Percentiles rank a stretch among this genome's conserved stretches.
These are phyloP conservation scores for Eutypella sp. DNA, from an alignment of 2,329 filamentous ascomycete species.

Conservation along the genomic window DNA sequence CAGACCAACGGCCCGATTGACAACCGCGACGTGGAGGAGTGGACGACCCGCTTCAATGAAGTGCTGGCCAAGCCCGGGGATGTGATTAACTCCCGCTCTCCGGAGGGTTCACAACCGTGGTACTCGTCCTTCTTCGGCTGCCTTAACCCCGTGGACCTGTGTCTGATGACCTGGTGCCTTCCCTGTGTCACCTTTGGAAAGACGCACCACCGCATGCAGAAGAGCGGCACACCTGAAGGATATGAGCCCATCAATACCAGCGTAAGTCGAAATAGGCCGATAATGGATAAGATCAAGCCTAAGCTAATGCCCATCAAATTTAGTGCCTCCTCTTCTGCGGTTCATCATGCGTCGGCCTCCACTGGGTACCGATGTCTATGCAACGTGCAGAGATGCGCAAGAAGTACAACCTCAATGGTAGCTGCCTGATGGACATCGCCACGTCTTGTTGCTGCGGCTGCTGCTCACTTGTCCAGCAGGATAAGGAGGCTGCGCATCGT, in stretches of 20 bases:
- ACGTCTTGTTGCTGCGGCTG: constrained; percentile 40
- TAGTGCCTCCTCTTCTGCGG: constrained; percentile 41
- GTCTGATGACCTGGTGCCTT: constrained; percentile 40
- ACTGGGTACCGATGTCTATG: constrained; percentile 39
- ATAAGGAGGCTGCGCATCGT: constrained; percentile 40
- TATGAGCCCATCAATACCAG: constrained; percentile 44
- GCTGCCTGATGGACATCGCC: constrained; percentile 37
- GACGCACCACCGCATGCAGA: constrained; percentile 38
- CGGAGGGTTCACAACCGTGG: constrained; percentile 34
- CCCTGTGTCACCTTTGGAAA: constrained; percentile 46
- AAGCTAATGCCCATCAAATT: background rate
- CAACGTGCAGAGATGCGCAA: constrained; percentile 40
- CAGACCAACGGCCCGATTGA: constrained; percentile 29
- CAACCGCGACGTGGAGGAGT: constrained; percentile 39
- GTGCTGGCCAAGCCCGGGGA: constrained; percentile 37
- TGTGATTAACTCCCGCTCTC: constrained; percentile 37
- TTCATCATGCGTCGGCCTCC: constrained; percentile 33
- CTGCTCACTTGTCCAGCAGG: constrained; percentile 41
- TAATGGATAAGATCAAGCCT: background rate
- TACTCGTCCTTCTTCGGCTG: constrained; percentile 37
- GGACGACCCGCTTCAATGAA: constrained; percentile 39
- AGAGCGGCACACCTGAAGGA: constrained; percentile 34
- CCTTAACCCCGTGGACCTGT: constrained; percentile 39
- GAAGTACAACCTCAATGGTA: constrained; percentile 41
- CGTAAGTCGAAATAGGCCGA: constrained; percentile 25